Percentiles rank a stretch among this genome's conserved stretches.
Evolutionary conservation across 805 yeast genomes (phyloP).

Genomic region (Candida boidinii): DNA sequence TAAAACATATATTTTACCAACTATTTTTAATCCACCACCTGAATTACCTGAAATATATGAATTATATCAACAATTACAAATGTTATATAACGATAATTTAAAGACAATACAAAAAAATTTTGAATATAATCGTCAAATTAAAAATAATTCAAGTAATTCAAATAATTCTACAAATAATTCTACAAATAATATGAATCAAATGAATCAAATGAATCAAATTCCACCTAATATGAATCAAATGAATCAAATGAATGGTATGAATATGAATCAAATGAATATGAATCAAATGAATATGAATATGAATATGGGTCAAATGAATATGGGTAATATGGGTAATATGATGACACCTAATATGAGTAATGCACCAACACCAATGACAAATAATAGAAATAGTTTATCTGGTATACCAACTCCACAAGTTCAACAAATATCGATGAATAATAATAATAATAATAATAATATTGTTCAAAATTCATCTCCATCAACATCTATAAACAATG

Average conservation of each 20-base stretch:
- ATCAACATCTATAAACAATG: constrained; percentile 7
- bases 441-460: constrained; percentile 7
- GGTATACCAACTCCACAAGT: constrained; percentile 19
- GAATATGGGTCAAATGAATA: no score
- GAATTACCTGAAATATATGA: constrained; percentile 45
- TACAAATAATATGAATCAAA: constrained; percentile 1
- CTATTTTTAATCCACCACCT: constrained; percentile 44
- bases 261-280: no score
- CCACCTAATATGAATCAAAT: no score
- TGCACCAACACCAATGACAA: constrained; percentile 7
- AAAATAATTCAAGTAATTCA: constrained; percentile 9
- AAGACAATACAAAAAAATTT: constrained; percentile 25
- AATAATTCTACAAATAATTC: constrained; percentile 2
- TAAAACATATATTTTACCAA: constrained; percentile 27
- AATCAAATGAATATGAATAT: no score
- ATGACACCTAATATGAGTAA: no score
- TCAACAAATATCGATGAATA: constrained; percentile 23
- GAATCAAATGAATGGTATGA: neutral
- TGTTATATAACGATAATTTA: constrained; percentile 27
- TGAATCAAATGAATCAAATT: neutral
- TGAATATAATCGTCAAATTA: constrained; percentile 5
- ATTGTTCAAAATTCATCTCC: constrained; percentile 4
- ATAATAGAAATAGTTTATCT: constrained; percentile 7
- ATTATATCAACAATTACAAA: constrained; percentile 37
- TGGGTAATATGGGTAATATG: no score